Base-by-base conservation (phyloP, 2,329 filamentous ascomycete species). In the Orbilia javanica region DNA sequence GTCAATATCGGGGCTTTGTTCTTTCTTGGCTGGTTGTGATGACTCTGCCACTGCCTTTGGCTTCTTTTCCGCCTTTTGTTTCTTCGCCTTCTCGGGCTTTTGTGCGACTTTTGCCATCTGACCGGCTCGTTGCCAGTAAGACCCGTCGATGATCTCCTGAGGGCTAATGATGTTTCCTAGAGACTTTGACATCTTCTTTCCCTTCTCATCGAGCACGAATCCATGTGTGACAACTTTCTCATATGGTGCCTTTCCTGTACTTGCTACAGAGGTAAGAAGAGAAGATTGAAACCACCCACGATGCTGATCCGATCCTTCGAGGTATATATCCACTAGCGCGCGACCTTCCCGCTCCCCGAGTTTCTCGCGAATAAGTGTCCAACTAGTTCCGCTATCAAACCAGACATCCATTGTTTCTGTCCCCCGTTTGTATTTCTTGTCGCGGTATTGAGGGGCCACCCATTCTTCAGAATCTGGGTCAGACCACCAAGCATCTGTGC, bases 141-240 rank as follows among this genome's bases (percentile, higher is more conserved):
- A 90, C 5, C 95, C 95, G 65, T 93, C 89, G 86, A 97, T 96
- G 80, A 99, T 94, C 79, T 97, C 87, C 5, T 89, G 86, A 0
- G 95, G 94, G 0, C 89, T 88, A 70, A 98, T 90, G 29, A 92
- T 91, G 82, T 99, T 99, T 15, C 96, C 96, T 0, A 97, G 86
- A 0, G 94, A 97, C 84, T 99, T 99, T 83, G 94, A 97, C 96
- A 99, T 99, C 84, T 99, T 99, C 83, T 93, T 93, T n/a, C 94
- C 94, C 39, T 92, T 86, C 62, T 91, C 88, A 82, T 99, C 96
- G 1, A 99, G 88, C 0, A 93, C 94, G 83, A 99, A 99, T 0
- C 96, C 96, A 83, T 99, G 96, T 0, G 96, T 99, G 78, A 97
- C 91, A n/a, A 99, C 87, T 2, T 90, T 92, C 82, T 90, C 92